A percentile compares a stretch with the other conserved stretches of the same genome.
phyloP scores from a whole-genome alignment of 176 grass and related monocot species.

The Musa schizocarpa region DNA sequence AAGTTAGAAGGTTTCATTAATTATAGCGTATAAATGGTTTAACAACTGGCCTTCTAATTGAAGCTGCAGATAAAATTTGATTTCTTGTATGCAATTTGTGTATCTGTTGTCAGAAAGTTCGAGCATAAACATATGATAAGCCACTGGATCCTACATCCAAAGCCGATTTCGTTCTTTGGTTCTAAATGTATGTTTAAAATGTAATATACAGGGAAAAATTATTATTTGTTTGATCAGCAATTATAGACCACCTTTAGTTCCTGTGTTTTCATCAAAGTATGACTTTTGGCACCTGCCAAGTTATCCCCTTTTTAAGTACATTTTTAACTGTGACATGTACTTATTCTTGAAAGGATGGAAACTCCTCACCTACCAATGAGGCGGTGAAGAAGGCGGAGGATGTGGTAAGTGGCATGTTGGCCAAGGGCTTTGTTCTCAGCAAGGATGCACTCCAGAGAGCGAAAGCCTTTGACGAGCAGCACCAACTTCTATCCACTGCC shows the following conservation, averaged over 20 bases:
- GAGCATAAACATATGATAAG: no score
- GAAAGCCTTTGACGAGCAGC: conserved; percentile 67
- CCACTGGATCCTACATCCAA: no score
- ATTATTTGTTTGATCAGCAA: no score
- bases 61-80: no score
- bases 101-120: no score
- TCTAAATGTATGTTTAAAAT: no score
- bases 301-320: neutral
- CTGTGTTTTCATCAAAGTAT: neutral
- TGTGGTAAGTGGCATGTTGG: conserved; percentile 94
- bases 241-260: neutral
- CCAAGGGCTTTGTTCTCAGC: conserved; percentile 90
- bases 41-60: no score
- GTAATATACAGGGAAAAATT: no score
- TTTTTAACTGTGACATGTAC: conserved; percentile 11
- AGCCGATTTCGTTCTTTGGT: no score
- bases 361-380: conserved; percentile 26
- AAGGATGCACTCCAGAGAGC: conserved; percentile 71
- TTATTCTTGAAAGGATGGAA: conserved; percentile 31
- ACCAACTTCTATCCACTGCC: conserved; percentile 71
- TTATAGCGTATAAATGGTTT: no score
- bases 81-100: no score
- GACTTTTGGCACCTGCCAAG: neutral
- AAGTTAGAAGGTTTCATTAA: no score
- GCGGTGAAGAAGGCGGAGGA: conserved; percentile 87